phyloP scores from a whole-genome alignment of 2,329 filamentous ascomycete species.

The Helotiales sp. region DNA sequence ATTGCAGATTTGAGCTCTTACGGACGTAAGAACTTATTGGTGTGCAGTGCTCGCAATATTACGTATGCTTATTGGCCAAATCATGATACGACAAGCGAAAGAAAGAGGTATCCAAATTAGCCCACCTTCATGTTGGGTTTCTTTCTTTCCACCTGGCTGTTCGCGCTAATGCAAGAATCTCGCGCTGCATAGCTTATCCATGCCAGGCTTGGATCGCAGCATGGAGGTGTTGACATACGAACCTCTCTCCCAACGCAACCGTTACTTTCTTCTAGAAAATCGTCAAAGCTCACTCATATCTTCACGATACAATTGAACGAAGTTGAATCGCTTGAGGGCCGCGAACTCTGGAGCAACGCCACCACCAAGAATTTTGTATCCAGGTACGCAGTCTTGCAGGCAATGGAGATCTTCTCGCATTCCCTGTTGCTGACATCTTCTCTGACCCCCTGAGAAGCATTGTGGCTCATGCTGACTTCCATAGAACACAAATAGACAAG shows the following conservation, averaged over 20 bases:
- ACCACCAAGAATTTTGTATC: not conserved
- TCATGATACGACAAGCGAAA: not conserved
- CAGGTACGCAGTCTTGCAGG: too few relatives aligned
- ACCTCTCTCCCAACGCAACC: not conserved
- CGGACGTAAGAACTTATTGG: not conserved
- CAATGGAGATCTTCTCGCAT: not conserved
- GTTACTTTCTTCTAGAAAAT: not conserved
- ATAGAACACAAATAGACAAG: not conserved
- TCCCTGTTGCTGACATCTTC: not conserved
- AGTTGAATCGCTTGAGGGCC: too few relatives aligned
- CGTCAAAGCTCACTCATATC: not conserved
- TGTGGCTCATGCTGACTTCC: not conserved
- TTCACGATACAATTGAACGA: not conserved
- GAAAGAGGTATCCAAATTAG: not conserved
- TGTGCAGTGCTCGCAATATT: not conserved
- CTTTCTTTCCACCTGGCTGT: too few relatives aligned
- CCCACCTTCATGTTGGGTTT: not conserved
- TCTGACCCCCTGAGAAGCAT: not conserved
- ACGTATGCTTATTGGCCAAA: not conserved
- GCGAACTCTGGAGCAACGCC: too few relatives aligned
- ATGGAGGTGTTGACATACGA: not conserved
- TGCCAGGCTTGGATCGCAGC: not conserved
- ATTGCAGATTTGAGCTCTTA: not conserved
- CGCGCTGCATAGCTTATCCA: not conserved
- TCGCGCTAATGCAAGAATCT: not conserved